These are phyloP conservation scores for Cucumis hystrix DNA, from an alignment of 306 rosid genomes.

Conservation along the genomic window DNA sequence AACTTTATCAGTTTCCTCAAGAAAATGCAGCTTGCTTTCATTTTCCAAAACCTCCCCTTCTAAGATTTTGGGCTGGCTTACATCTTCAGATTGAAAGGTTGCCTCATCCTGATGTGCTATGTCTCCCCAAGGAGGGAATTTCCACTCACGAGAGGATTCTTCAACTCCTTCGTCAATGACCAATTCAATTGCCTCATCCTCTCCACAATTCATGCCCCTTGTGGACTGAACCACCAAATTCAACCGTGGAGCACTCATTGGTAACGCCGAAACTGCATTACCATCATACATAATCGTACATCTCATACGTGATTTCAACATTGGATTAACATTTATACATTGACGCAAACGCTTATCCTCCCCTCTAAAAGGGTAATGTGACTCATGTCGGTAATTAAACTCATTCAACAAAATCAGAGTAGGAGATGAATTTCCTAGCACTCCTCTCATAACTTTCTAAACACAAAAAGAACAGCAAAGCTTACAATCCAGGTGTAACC, in stretches of 20 bases:
- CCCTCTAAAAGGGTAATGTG: conserved; percentile 13
- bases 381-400: conserved; percentile 23
- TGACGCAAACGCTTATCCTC: conserved; percentile 5
- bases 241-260: conserved; percentile 11
- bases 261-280: conserved; percentile 20
- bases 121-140: conserved; percentile 39
- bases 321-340: conserved; percentile 4
- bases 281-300: not conserved
- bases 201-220: conserved; percentile 23
- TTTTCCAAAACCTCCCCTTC: conserved; percentile 13
- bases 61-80: conserved; percentile 5
- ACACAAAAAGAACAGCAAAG: not conserved
- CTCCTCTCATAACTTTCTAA: conserved; percentile 10
- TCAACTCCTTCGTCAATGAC: conserved; percentile 12
- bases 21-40: conserved; percentile 24
- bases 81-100: conserved; percentile 14
- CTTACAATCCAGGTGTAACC: not conserved
- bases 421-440: conserved; percentile 7
- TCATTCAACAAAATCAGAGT: conserved; percentile 14
- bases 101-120: conserved; percentile 7
- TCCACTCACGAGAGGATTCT: conserved; percentile 18
- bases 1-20: conserved; percentile 58
- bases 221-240: conserved; percentile 15
- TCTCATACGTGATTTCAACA: conserved; percentile 1
- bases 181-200: conserved; percentile 10